Conservation (phyloP, 345 rosid species). For the Pistacia vera region DNA sequence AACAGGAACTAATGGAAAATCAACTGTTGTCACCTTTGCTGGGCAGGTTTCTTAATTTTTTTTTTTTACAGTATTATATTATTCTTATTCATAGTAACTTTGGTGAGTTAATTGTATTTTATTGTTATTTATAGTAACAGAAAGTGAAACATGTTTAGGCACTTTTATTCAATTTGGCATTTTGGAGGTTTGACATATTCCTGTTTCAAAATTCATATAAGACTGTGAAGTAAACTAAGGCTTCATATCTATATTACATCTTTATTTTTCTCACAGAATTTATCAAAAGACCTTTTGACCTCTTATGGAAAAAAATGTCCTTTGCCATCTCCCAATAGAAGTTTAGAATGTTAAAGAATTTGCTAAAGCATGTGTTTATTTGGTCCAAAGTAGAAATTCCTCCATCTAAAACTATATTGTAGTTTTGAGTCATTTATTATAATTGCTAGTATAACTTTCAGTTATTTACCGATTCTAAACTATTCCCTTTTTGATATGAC, state of each 20-base stretch:
- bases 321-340: no score
- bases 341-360: no score
- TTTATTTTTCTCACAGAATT: no score
- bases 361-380: neutral
- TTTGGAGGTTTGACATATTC: no score
- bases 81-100: neutral
- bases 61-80: neutral
- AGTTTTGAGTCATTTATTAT: neutral
- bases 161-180: no score
- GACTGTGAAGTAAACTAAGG: no score
- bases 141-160: neutral
- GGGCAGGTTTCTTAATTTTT: constrained; percentile 33
- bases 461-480: neutral
- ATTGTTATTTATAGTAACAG: neutral
- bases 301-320: no score
- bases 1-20: constrained; percentile 44
- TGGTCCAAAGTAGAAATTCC: neutral
- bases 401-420: neutral
- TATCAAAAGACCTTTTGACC: no score
- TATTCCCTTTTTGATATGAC: neutral
- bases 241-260: no score
- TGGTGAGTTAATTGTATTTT: neutral
- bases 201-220: no score
- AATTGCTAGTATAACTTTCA: neutral
- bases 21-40: constrained; percentile 39